Evolutionary conservation across 495 filamentous ascomycete species (phyloP).

Genomic region (Daldinia concentrica): DNA sequence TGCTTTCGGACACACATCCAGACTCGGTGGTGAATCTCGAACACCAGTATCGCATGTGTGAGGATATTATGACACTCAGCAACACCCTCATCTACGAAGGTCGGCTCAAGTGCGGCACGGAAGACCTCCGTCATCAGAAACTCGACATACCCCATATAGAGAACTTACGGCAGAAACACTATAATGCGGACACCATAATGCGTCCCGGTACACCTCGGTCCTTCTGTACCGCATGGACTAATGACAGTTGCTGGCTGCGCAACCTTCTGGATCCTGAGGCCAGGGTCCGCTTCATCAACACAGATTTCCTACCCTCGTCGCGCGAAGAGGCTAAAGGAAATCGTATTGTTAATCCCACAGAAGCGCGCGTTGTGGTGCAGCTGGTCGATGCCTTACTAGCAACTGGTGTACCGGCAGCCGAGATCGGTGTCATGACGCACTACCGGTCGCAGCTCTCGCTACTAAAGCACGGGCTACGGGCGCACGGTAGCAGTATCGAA

Average conservation of each 20-base stretch:
- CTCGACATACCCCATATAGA: slow-evolving; percentile 61
- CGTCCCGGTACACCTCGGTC: slow-evolving; percentile 46
- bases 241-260: slow-evolving; percentile 80
- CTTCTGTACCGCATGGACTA: slow-evolving; percentile 62
- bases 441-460: slow-evolving; percentile 87
- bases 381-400: slow-evolving; percentile 81
- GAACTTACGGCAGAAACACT: slow-evolving; percentile 67
- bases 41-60: slow-evolving; percentile 98
- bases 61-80: slow-evolving; percentile 92
- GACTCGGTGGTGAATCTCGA: slow-evolving; percentile 87
- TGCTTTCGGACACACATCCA: slow-evolving; percentile 88
- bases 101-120: slow-evolving; percentile 85
- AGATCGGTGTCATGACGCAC: slow-evolving; percentile 98
- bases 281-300: slow-evolving; percentile 88
- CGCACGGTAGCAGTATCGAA: slow-evolving; percentile 67
- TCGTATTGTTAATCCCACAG: slow-evolving; percentile 84
- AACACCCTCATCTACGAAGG: slow-evolving; percentile 94
- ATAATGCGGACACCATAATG: slow-evolving; percentile 54
- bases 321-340: slow-evolving; percentile 78
- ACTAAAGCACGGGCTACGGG: slow-evolving; percentile 56
- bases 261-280: slow-evolving; percentile 72
- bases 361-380: slow-evolving; percentile 77
- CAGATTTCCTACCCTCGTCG: slow-evolving; percentile 72
- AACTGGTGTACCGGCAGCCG: slow-evolving; percentile 73
- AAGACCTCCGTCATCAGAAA: slow-evolving; percentile 73